Evolutionary conservation across 2,329 filamentous ascomycete genomes (phyloP).

Genomic region (Pseudogymnoascus sp.): DNA sequence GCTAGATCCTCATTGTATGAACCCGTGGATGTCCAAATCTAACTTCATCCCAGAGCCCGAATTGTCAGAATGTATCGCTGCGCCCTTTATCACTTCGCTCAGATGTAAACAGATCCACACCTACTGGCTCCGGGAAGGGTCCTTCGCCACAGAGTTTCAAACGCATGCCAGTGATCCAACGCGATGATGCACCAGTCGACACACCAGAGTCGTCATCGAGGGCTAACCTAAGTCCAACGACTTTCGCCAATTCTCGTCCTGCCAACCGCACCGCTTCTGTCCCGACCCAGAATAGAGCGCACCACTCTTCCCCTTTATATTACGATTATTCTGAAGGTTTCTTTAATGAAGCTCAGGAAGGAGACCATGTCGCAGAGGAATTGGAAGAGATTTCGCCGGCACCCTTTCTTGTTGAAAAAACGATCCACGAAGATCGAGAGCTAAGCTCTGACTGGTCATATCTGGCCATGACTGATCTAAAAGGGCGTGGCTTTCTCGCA

Average conservation of each 20-base stretch:
- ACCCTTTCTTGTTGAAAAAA: conserved; percentile 24
- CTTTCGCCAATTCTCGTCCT: background rate
- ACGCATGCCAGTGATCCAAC: background rate
- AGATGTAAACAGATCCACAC: conserved; percentile 25
- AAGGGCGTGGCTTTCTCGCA: conserved; percentile 1
- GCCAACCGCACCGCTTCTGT: background rate
- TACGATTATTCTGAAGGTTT: conserved; percentile 32
- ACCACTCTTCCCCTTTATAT: conserved; percentile 24
- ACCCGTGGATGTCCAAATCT: background rate
- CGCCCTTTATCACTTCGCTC: conserved; percentile 21
- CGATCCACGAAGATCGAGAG: conserved; percentile 25
- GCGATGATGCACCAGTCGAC: background rate
- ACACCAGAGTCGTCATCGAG: background rate
- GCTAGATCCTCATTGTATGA: background rate
- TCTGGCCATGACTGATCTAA: conserved; percentile 1
- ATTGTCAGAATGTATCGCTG: background rate
- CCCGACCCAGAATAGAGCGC: background rate
- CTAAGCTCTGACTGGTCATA: conserved; percentile 18
- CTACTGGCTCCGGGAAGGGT: conserved; percentile 12
- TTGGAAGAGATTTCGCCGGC: conserved; percentile 20
- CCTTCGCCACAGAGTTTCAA: background rate
- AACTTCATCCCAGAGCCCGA: background rate
- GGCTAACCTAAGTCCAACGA: background rate
- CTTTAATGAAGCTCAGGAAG: conserved; percentile 18
- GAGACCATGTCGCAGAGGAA: conserved; percentile 3